phyloP scores from a whole-genome alignment of 2,329 filamentous ascomycete species.

The Colletotrichum theobromicola region DNA sequence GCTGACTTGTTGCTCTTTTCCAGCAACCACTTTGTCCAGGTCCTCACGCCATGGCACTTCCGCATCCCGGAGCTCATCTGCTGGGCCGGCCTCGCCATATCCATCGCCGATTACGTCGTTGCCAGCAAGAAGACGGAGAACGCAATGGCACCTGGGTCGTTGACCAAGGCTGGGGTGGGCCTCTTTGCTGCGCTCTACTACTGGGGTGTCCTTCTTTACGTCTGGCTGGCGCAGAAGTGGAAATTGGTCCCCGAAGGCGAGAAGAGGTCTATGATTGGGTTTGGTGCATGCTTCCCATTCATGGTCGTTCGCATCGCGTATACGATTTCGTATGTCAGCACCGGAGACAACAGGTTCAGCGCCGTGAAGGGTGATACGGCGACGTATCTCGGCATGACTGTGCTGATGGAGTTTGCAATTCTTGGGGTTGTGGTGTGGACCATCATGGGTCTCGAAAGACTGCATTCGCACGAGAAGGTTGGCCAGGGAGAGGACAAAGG shows the following conservation, averaged over 20 bases:
- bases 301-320: slow-evolving; percentile 22
- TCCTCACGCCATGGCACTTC: slow-evolving; percentile 19
- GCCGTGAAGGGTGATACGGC: slow-evolving; percentile 19
- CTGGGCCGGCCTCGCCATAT: slow-evolving; percentile 24
- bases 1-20: background rate
- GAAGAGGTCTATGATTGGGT: slow-evolving; percentile 10
- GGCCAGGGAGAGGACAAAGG: background rate
- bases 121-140: slow-evolving; percentile 13
- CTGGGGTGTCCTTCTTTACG: slow-evolving; percentile 17
- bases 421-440: background rate
- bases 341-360: slow-evolving; percentile 18
- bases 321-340: slow-evolving; percentile 22
- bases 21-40: slow-evolving; percentile 7
- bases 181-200: slow-evolving; percentile 24
- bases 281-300: slow-evolving; percentile 8
- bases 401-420: slow-evolving; percentile 19
- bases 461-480: background rate
- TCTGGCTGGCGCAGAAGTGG: slow-evolving; percentile 7
- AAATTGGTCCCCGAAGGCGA: slow-evolving; percentile 1
- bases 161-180: slow-evolving; percentile 21
- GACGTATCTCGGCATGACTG: slow-evolving; percentile 17
- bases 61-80: slow-evolving; percentile 24
- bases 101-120: slow-evolving; percentile 23
- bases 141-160: slow-evolving; percentile 11
- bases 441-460: background rate